Evolutionary conservation across 306 rosid species (phyloP).

Genomic region (Corylus avellana): DNA sequence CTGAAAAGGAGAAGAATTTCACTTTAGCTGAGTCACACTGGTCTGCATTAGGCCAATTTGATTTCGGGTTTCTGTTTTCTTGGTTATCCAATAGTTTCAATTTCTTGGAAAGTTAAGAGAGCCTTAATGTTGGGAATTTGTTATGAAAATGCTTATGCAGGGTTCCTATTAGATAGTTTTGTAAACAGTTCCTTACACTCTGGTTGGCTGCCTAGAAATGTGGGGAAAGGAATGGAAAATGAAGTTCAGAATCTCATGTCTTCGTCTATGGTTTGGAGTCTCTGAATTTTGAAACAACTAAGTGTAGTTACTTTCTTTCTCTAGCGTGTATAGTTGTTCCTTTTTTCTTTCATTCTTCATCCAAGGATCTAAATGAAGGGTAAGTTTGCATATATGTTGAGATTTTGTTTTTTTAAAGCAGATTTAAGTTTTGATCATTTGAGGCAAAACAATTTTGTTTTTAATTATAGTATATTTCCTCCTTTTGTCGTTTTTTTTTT

Average conservation of each 20-base stretch:
- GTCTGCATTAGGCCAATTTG: background rate
- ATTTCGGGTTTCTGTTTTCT: background rate
- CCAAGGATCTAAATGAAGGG: background rate
- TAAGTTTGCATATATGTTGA: too few species aligned
- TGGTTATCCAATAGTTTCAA: background rate
- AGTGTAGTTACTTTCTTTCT: background rate
- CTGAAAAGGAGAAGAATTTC: background rate
- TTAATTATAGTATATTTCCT: slow-evolving; percentile 14
- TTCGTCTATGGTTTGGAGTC: background rate
- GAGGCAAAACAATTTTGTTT: slow-evolving; percentile 7
- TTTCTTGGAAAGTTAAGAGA: background rate
- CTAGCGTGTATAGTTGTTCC: too few species aligned
- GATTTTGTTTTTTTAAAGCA: background rate
- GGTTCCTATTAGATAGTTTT: background rate
- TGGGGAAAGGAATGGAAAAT: background rate
- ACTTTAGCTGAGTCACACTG: background rate
- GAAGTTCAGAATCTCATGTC: background rate
- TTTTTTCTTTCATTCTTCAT: background rate
- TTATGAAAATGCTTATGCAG: slow-evolving; percentile 7
- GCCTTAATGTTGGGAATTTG: background rate
- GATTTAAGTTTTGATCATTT: slow-evolving; percentile 2
- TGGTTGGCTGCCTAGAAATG: background rate
- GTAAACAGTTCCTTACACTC: background rate
- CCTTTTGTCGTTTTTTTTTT: background rate
- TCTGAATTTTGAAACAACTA: background rate